Base-by-base conservation (phyloP, 768 basidiomycete species). In the Termitomyces sp. region DNA sequence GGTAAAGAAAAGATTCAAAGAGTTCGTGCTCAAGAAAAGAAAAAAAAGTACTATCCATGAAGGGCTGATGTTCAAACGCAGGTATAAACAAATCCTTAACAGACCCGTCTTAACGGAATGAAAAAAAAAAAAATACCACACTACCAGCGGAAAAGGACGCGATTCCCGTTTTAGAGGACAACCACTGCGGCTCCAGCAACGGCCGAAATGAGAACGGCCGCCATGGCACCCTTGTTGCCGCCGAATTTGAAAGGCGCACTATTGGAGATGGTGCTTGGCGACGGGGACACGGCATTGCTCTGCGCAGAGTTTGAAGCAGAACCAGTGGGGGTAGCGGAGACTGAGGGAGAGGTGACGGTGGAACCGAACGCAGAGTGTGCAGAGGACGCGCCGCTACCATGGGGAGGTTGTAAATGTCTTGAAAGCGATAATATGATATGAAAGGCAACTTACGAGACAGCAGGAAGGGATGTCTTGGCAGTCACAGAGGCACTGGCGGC, bases 151-250 rank as follows among this genome's bases (percentile, higher is more conserved):
- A 15, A n/a, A n/a, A 15, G 0, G 24, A 14, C 14, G 6, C n/a
- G 1, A 24, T 45, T 46, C 15, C 21, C 43, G 1, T 22, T 45
- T 71, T 69, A 84, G 61, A 83, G 72, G 0, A 67, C 68, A 44
- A 78, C 69, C 56, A 75, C 61, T 14, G 66, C 78, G 22, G 70
- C 79, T 38, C 83, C 83, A 38, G 76, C 81, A 38, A 77, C 62
- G 0, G 71, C 76, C 19, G 80, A 79, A 35, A 80, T 63, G 21
- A 76, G 60, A 7, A 73, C 64, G 14, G 67, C 71, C 2, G 69
- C 72, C 26, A 68, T 46, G 12, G 70, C 68, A 43, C 70, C 73
- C 48, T 65, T 57, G 46, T 68, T 74, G 51, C 54, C 60, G 50
- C 60, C 60, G 41, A 72, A 60, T 57, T 70, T 75, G 46, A 69